Conservation (phyloP, 164 flowering plant species). For the Tetracentron sinense region DNA sequence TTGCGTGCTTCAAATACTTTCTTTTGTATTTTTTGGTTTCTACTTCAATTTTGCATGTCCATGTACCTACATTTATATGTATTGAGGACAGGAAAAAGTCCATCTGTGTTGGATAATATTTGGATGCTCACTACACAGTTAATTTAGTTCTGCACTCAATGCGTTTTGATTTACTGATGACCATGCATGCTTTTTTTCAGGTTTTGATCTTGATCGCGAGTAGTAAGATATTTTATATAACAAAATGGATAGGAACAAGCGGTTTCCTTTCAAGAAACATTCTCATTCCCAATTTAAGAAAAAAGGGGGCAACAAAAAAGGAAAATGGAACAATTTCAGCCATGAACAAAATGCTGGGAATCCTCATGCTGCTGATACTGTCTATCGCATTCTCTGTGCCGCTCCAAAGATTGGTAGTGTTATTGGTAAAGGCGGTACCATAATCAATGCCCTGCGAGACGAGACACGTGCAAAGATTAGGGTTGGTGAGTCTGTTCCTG, state of each 20-base stretch:
- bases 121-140: too few species aligned
- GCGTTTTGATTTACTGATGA: too few species aligned
- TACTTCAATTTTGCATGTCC: too few species aligned
- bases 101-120: too few species aligned
- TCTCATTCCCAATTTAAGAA: slow-evolving; percentile 35
- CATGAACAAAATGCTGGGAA: slow-evolving; percentile 29
- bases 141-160: too few species aligned
- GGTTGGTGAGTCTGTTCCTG: slow-evolving; percentile 61
- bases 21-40: too few species aligned
- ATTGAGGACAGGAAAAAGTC: too few species aligned
- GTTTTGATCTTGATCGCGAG: slow-evolving; percentile 3
- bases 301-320: slow-evolving; percentile 34
- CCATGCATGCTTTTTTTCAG: slow-evolving; percentile 8
- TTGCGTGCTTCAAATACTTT: too few species aligned
- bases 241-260: slow-evolving; percentile 49
- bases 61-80: too few species aligned
- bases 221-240: not conserved
- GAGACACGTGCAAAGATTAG: slow-evolving; percentile 69
- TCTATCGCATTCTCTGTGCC: slow-evolving; percentile 65
- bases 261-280: slow-evolving; percentile 31
- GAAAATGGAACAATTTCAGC: slow-evolving; percentile 24
- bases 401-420: slow-evolving; percentile 61
- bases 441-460: slow-evolving; percentile 56
- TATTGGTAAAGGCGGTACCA: slow-evolving; percentile 71
- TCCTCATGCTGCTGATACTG: slow-evolving; percentile 41